Base-by-base conservation (phyloP, 1,284 basidiomycete species). In the Caloboletus firmus region DNA sequence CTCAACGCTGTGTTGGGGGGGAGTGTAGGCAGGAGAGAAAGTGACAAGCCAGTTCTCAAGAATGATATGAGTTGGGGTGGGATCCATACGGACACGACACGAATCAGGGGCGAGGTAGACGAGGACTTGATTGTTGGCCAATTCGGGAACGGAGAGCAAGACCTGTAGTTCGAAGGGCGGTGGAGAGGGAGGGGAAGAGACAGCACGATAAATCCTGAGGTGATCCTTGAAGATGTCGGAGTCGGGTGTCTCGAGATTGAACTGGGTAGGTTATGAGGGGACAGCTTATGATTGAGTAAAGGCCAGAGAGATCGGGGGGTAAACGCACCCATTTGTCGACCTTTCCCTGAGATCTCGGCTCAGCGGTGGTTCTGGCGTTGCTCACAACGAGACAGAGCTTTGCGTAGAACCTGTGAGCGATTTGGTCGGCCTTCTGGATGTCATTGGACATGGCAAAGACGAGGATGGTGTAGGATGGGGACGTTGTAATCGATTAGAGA, bases 211-310 rank as follows among this genome's bases (percentile, higher is more conserved):
- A 12, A 77, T 77, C 45, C 80, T 74, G 26, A 83, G 78, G 43
- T 85, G 79, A 58, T 82, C 82, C 60, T 78, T 82, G 71, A 84
- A 87, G 20, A 79, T 66, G 60, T 89, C 86, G 26, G 81, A 79
- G 64, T 83, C 83, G 39, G 79, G 84, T 2, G 83, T 88, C 70
- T 91, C 89, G 52, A 92, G 76, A 70, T 91, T 91, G 78, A 92
- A 92, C 89, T 89, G 51, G 13, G 10, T 1, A 8, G 45, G 6
- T 17, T 28, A 28, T 34, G 28, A 39, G 34, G 18, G 30, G 24
- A 12, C 11, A 20, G n/a, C 15, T 32, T 3, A 18, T 5, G 41
- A 20, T 9, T 46, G 32, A 65, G 35, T 30, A n/a, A 5, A 15
- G 20, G 41, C 26, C 24, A 51, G 51, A 54, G 42, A 47, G 44